Conservation (phyloP, 192 early-diverging fungal genomes). For the Coemansia sp. region DNA sequence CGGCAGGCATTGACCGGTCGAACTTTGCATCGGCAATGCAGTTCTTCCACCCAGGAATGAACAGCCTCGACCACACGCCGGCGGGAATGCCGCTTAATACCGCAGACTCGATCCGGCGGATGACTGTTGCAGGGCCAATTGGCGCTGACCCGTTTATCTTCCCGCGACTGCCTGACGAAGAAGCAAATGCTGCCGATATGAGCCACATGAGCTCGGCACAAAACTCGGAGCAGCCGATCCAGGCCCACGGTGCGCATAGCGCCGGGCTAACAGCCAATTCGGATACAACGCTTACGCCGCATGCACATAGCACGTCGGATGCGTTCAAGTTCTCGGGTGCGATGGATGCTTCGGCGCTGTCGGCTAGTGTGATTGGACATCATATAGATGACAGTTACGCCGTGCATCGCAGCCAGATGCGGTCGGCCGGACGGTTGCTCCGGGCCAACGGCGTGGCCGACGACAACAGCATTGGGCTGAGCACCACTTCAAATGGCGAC, state of each 20-base stretch:
- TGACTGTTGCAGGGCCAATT: slow-evolving; percentile 44
- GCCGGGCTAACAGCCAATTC: neutral
- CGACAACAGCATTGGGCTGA: slow-evolving; percentile 52
- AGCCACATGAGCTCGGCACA: slow-evolving; percentile 1
- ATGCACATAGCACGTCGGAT: neutral
- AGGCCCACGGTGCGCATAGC: slow-evolving; percentile 3
- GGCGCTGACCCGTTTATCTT: slow-evolving; percentile 42
- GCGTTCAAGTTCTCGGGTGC: slow-evolving; percentile 14
- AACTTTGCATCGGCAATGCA: slow-evolving; percentile 34
- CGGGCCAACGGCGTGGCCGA: slow-evolving; percentile 48
- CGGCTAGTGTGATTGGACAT: neutral
- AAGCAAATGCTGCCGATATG: slow-evolving; percentile 12
- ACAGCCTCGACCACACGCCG: slow-evolving; percentile 20
- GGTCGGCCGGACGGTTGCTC: slow-evolving; percentile 46
- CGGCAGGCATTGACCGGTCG: slow-evolving; percentile 37
- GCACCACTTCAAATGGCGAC: slow-evolving; percentile 32
- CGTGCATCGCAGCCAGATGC: slow-evolving; percentile 34
- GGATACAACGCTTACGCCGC: neutral
- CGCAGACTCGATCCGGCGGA: slow-evolving; percentile 42
- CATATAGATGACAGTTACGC: neutral
- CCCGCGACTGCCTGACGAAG: slow-evolving; percentile 50
- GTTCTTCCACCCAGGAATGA: slow-evolving; percentile 25
- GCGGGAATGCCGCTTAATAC: slow-evolving; percentile 21
- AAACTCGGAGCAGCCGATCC: neutral
- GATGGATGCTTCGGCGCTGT: neutral